Evolutionary conservation across 2,329 filamentous ascomycete species (phyloP).

Genomic region (Stagonosporopsis vannaccii): DNA sequence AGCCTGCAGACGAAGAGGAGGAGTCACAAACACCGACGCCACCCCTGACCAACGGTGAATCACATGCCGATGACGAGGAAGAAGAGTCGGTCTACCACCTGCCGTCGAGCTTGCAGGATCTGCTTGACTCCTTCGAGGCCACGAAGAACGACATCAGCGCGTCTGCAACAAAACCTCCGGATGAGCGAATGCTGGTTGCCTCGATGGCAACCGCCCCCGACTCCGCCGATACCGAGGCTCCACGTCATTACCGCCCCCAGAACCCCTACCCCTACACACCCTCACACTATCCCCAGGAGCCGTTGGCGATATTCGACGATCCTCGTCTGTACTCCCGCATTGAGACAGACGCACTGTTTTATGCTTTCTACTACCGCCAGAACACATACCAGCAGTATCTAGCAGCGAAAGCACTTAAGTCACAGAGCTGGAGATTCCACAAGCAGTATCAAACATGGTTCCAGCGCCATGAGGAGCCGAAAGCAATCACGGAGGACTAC

Average conservation of each 20-base stretch:
- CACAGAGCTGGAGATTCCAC: constrained; percentile 98
- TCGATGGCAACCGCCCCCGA: constrained; percentile 80
- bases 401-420: constrained; percentile 94
- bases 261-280: constrained; percentile 76
- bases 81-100: constrained; percentile 93
- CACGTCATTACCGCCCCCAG: constrained; percentile 83
- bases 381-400: constrained; percentile 95
- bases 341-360: constrained; percentile 95
- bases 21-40: constrained; percentile 47
- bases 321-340: constrained; percentile 85
- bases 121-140: constrained; percentile 88
- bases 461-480: constrained; percentile 96
- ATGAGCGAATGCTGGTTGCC: constrained; percentile 76
- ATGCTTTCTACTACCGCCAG: constrained; percentile 99
- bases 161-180: constrained; percentile 65
- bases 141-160: constrained; percentile 74
- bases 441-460: constrained; percentile 99
- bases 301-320: constrained; percentile 91
- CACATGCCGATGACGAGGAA: constrained; percentile 59
- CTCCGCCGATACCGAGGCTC: constrained; percentile 78
- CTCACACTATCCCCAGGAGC: constrained; percentile 89
- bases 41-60: constrained; percentile 61
- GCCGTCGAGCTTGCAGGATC: constrained; percentile 84
- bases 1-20: constrained; percentile 43
- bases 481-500: constrained; percentile 97